A percentile compares a stretch with the other conserved stretches of the same genome.
These are phyloP conservation scores for Ascochyta lentis DNA, from an alignment of 2,329 filamentous ascomycete genomes.

Conservation along the genomic window DNA sequence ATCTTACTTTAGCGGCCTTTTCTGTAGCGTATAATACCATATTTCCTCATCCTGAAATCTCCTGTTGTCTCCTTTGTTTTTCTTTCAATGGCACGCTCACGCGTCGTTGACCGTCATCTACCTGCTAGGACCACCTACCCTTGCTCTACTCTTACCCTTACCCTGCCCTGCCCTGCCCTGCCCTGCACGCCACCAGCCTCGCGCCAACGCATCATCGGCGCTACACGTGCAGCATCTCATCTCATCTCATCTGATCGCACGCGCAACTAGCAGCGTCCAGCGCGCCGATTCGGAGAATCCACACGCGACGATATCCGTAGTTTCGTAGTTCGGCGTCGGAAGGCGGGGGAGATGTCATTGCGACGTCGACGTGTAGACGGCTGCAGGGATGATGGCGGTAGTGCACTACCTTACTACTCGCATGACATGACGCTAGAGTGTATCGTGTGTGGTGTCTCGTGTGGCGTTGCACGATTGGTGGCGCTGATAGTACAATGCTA, in stretches of 20 bases:
- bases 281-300: background rate
- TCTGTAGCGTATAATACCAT: conserved; percentile 17
- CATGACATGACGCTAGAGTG: too few species aligned
- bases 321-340: conserved; percentile 5
- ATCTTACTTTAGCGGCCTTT: conserved; percentile 8
- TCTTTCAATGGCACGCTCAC: background rate
- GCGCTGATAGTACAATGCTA: too few species aligned
- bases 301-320: background rate
- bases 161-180: too few species aligned
- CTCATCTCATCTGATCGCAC: background rate
- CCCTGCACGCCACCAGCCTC: background rate
- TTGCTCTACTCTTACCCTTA: too few species aligned
- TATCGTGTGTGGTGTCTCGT: too few species aligned
- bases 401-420: too few species aligned
- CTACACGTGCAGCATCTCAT: background rate
- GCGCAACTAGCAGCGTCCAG: background rate
- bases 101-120: too few species aligned
- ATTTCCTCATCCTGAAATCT: background rate
- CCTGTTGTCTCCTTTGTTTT: too few species aligned
- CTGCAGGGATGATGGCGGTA: too few species aligned
- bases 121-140: background rate
- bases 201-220: too few species aligned
- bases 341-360: conserved; percentile 8
- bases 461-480: too few species aligned
- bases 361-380: background rate